Conservation (phyloP, 805 yeast genomes). For the Teunomyces panamensis region DNA sequence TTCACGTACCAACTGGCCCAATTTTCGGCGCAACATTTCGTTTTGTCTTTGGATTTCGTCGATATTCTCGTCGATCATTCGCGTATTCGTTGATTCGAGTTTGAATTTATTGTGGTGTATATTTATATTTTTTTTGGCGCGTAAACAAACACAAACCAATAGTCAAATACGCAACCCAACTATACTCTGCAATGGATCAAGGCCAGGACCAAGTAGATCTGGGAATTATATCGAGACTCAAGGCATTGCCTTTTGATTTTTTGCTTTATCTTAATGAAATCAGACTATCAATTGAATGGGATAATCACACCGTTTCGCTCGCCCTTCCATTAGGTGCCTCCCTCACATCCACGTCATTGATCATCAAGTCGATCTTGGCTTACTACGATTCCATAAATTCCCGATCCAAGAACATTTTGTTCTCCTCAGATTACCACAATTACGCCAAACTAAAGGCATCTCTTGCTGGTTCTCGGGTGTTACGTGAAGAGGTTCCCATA, state of each 20-base stretch:
- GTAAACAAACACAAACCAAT: constrained; percentile 2
- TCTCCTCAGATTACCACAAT: constrained; percentile 31
- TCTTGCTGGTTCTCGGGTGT: constrained; percentile 3
- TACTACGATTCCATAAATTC: constrained; percentile 26
- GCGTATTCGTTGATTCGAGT: background rate
- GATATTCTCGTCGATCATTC: constrained; percentile 7
- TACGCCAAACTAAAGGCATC: constrained; percentile 28
- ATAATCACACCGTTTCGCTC: constrained; percentile 27
- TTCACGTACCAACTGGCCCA: constrained; percentile 8
- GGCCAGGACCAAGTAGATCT: constrained; percentile 1
- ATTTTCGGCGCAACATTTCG: constrained; percentile 5
- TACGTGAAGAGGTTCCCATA: constrained; percentile 5
- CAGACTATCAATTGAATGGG: constrained; percentile 42
- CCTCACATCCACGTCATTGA: constrained; percentile 16
- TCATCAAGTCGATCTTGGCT: constrained; percentile 19
- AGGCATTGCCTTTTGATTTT: constrained; percentile 33
- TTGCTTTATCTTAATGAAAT: constrained; percentile 34
- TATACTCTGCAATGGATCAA: background rate
- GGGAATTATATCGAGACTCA: constrained; percentile 28
- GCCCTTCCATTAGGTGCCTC: constrained; percentile 31
- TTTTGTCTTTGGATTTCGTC: constrained; percentile 7
- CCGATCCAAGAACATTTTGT: constrained; percentile 29
- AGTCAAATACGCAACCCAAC: background rate
- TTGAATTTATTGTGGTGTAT: background rate
- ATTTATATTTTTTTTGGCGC: background rate